Conservation (phyloP, 768 basidiomycete genomes). For the Rhizopogon sp. region DNA sequence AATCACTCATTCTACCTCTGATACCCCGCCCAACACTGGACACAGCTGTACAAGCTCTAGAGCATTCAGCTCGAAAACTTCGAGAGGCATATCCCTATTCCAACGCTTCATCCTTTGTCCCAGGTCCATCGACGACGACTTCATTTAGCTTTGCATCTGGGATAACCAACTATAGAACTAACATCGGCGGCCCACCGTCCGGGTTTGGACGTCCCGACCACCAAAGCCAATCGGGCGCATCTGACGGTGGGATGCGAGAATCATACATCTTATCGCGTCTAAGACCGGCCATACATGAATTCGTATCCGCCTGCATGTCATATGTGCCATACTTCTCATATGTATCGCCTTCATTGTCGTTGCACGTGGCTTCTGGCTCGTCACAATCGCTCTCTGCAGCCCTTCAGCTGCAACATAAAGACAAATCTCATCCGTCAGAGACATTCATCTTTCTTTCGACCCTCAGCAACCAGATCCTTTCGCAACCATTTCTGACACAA, state of each 20-base stretch:
- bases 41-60: constrained; percentile 63
- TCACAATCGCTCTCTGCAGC: constrained; percentile 37
- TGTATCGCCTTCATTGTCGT: constrained; percentile 8
- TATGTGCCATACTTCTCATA: constrained; percentile 86
- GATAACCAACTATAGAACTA: constrained; percentile 7
- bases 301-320: constrained; percentile 70
- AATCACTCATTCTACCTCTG: constrained; percentile 64
- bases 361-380: constrained; percentile 16
- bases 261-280: constrained; percentile 74
- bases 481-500: constrained; percentile 65
- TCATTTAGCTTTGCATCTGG: constrained; percentile 31
- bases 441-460: constrained; percentile 67
- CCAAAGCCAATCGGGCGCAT: constrained; percentile 14
- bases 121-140: constrained; percentile 20
- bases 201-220: constrained; percentile 23
- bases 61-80: constrained; percentile 64
- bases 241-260: constrained; percentile 67
- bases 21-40: constrained; percentile 85
- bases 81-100: constrained; percentile 85
- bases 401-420: constrained; percentile 51
- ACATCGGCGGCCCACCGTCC: constrained; percentile 25
- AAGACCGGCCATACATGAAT: constrained; percentile 71
- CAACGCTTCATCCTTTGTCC: constrained; percentile 32
- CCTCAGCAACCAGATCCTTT: constrained; percentile 61
- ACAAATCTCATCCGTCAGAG: constrained; percentile 68